Base-by-base conservation (phyloP, 257 asterid species). In the Handroanthus guayacan region DNA sequence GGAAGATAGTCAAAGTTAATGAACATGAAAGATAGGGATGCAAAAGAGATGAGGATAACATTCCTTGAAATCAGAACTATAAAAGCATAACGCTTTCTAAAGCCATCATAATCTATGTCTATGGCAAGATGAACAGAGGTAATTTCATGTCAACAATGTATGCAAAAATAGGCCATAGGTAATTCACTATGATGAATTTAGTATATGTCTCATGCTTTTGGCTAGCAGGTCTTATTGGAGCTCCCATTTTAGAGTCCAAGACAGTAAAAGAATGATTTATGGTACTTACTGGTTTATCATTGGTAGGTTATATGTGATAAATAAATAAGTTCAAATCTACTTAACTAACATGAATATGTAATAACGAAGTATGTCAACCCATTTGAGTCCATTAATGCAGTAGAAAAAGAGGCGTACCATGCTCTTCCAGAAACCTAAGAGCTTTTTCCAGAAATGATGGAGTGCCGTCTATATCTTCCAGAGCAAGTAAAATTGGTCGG, bases 371-470 rank as follows among this genome's bases (percentile, higher is more conserved):
- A 58, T 11, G 76, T 11, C 11, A 67, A 12, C 55, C 48, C 4
- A 45, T 71, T 36, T 9, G 55, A 17, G 31, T 61, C 52, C 63
- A 11, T 25, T 18, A 18, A 69, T 51, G 6, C 43, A 78, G 60
- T 37, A 57, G 67, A 69, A 77, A 54, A 68, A 80, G 62, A 70
- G 71, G 66, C 91, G 89, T 74, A 95, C 99, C 99, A 36, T 86
- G 85, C 76, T 85, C 95, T 88, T 95, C 99, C 20, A 95, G 75
- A 82, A 95, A 95, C 83, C 87, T 85, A 74, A 95, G 97, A 80
- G 99, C 96, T 84, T 95, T 95, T 86, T 95, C 99, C 89, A 95
- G 72, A 85, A 95, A 95, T 76, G 99, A 93, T 57, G 97, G 97
- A 80, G 95, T 89, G 78, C 99, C 99, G 70, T 95, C 99, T 68